Evolutionary conservation across 306 rosid species (phyloP), one percentile per base, ranked within the genome.

Genomic region (Nissolia schottii): DNA sequence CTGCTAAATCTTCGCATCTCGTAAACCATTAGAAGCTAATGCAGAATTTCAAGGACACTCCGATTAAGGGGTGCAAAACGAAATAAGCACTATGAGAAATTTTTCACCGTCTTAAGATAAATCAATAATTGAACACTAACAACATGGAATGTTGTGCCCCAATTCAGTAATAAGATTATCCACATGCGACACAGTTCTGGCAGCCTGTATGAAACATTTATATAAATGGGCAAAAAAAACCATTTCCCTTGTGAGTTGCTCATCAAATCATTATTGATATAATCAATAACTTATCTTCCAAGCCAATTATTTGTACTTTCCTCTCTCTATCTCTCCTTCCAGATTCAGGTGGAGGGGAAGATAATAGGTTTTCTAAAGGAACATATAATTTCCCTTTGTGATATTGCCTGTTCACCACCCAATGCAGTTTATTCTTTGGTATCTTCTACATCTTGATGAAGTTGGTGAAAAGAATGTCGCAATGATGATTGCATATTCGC

Each of bases 401-500:
- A 40, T 64, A 64, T 38, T 61, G 67, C 49, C 49, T 11, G 16
- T 24, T 53, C 25, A 20, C 37, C 34, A 12, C 60, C 60, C 34
- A 56, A 27, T 13, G 40, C 50, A 3, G 16, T 22, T 32, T 35
- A 85, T 76, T 69, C 72, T 65, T 84, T 45, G 25, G 82, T 16
- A 70, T 78, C 83, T 37, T 87, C 94, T 68, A 64, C 32, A 73
- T 81, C 83, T 71, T 82, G 82, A 54, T 32, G 84, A 72, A 91
- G 84, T 76, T 81, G 81, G 51, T 86, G 53, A 71, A 80, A 89
- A 55, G 85, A 79, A 65, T 78, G 45, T 24, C 81, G 78, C 80
- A 94, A 65, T 46, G 84, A 80, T 6, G 89, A 81, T 31, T 80
- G 92, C 82, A 81, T 70, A 74, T 94, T 89, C 32, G 96, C 97